Conservation (phyloP, 1,284 basidiomycete species). For the Pseudozyma pruni region DNA sequence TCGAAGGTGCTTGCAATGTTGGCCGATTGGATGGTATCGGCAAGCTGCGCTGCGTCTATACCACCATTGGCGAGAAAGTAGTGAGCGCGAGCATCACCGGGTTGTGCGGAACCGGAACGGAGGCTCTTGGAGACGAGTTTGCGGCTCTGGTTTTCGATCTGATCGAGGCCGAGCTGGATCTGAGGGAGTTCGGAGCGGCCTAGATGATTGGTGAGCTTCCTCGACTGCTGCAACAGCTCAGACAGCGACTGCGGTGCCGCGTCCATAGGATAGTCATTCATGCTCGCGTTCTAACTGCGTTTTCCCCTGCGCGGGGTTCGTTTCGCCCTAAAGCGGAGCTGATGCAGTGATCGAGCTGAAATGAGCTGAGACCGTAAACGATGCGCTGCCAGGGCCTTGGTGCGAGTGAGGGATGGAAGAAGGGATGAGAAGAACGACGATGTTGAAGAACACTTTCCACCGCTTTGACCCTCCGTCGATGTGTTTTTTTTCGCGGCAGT, state of each 20-base stretch:
- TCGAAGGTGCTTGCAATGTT: slow-evolving; percentile 87
- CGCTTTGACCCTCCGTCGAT: too few species aligned
- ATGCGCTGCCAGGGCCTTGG: too few species aligned
- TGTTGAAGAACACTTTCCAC: too few species aligned
- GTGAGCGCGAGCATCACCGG: slow-evolving; percentile 54
- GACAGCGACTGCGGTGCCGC: slow-evolving; percentile 56
- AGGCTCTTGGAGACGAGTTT: slow-evolving; percentile 62
- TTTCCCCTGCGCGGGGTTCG: not conserved
- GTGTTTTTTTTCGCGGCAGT: too few species aligned
- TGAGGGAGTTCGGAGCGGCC: slow-evolving; percentile 78
- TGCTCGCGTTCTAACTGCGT: slow-evolving; percentile 1
- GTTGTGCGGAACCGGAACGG: slow-evolving; percentile 74
- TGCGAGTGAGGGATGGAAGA: too few species aligned
- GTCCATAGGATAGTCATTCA: slow-evolving; percentile 57
- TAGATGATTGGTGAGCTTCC: slow-evolving; percentile 64
- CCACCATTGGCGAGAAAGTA: slow-evolving; percentile 85
- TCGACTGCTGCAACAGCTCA: slow-evolving; percentile 65
- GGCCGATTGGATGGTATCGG: slow-evolving; percentile 81
- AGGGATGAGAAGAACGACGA: too few species aligned
- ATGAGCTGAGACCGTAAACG: too few species aligned
- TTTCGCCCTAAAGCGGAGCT: too few species aligned
- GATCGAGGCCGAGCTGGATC: slow-evolving; percentile 86
- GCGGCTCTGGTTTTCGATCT: slow-evolving; percentile 81
- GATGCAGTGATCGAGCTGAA: too few species aligned
- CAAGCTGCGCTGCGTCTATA: slow-evolving; percentile 83